Evolutionary conservation across 148 eudicot species (phyloP).

Genomic region (Persicaria maculosa): DNA sequence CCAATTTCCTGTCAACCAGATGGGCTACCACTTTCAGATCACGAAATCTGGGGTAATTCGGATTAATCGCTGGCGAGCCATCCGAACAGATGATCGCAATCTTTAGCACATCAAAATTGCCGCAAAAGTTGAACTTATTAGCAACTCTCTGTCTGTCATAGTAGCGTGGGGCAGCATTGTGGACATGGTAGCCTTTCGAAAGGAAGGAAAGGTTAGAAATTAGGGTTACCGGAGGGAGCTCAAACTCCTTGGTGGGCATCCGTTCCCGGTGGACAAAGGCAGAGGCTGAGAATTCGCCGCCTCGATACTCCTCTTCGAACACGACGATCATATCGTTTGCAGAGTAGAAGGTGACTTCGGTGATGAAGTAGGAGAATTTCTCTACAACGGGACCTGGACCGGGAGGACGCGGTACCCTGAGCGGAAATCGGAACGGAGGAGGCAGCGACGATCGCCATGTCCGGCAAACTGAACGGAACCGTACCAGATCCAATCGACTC

Average conservation of each 20-base stretch:
- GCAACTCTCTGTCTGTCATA: background rate
- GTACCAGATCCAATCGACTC: background rate
- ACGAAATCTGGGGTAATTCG: background rate
- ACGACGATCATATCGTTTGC: background rate
- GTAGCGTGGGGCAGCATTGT: background rate
- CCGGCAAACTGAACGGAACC: background rate
- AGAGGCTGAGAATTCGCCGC: background rate
- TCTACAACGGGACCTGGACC: background rate
- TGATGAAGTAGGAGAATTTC: background rate
- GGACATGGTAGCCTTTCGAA: background rate
- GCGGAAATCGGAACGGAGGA: background rate
- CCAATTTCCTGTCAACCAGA: background rate
- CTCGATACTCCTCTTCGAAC: background rate
- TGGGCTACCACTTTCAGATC: background rate
- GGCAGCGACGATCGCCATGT: background rate
- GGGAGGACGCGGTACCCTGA: background rate
- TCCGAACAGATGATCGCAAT: background rate
- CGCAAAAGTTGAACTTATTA: background rate
- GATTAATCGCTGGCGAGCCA: background rate
- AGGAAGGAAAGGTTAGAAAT: background rate
- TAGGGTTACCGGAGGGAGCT: background rate
- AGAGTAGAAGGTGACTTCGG: conserved; percentile 1
- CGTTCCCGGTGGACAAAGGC: background rate
- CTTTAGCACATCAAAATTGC: background rate
- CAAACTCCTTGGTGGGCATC: background rate